phyloP scores from a whole-genome alignment of 2,329 filamentous ascomycete genomes.

The Fonsecaea multimorphosa region DNA sequence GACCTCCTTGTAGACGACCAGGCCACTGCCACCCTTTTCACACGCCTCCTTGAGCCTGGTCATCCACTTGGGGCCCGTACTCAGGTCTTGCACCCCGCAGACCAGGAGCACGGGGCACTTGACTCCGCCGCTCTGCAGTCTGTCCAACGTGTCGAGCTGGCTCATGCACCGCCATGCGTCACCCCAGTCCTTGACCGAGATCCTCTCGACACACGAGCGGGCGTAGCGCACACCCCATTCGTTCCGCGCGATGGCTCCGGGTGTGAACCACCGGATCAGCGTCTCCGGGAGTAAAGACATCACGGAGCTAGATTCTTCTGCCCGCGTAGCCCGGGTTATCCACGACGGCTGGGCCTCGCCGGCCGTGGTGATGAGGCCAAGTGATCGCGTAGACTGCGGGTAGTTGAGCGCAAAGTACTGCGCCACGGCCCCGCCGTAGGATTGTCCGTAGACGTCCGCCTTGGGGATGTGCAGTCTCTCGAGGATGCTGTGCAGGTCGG shows the following conservation, averaged over 20 bases:
- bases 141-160: conserved; percentile 9
- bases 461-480: conserved; percentile 6
- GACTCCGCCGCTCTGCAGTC: conserved; percentile 6
- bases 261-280: conserved; percentile 23
- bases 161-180: conserved; percentile 22
- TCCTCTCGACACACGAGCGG: conserved; percentile 18
- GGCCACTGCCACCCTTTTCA: background rate
- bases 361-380: conserved; percentile 22
- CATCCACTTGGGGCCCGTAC: conserved; percentile 19
- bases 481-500: conserved; percentile 16
- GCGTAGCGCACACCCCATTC: conserved; percentile 25
- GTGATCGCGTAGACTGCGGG: conserved; percentile 4
- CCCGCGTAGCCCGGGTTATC: conserved; percentile 14
- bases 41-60: conserved; percentile 13
- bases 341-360: conserved; percentile 14
- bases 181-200: conserved; percentile 17
- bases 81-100: conserved; percentile 22
- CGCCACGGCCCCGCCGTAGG: conserved; percentile 25
- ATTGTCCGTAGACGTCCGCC: conserved; percentile 24
- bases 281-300: conserved; percentile 16
- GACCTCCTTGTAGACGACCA: conserved; percentile 20
- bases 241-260: conserved; percentile 19
- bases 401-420: conserved; percentile 23
- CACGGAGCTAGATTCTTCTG: conserved; percentile 9
- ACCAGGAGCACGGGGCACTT: conserved; percentile 20